Evolutionary conservation across 1,284 basidiomycete genomes (phyloP).

Genomic region (Puccinia hordei): DNA sequence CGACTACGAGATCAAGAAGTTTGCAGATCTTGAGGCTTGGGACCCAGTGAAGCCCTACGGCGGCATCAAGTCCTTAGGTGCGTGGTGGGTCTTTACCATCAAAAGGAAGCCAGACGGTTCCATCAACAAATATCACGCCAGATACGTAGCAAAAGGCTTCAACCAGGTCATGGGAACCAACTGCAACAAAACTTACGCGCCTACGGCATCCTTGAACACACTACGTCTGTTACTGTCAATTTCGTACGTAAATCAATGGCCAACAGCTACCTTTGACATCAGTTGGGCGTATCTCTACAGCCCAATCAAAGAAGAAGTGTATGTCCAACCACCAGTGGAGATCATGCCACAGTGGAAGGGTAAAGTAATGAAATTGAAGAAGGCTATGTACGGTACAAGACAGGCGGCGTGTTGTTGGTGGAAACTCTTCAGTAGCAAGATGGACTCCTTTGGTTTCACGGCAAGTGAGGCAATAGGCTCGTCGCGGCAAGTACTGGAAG

Average conservation of each 20-base stretch:
- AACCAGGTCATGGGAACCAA: background rate
- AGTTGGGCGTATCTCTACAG: background rate
- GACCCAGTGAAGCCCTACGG: background rate
- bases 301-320: background rate
- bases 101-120: no score
- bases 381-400: slow-evolving; percentile 13
- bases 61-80: background rate
- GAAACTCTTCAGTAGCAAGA: background rate
- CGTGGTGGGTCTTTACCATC: no score
- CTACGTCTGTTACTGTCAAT: background rate
- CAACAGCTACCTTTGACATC: background rate
- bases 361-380: no score
- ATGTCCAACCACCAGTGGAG: no score
- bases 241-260: no score
- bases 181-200: background rate
- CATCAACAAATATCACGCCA: background rate
- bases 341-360: no score
- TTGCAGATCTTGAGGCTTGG: background rate
- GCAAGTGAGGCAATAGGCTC: background rate
- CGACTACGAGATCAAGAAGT: background rate
- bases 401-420: slow-evolving; percentile 33
- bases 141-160: slow-evolving; percentile 13
- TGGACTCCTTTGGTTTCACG: background rate
- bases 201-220: background rate
- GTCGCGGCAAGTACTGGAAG: background rate